Evolutionary conservation across 768 basidiomycete genomes (phyloP).

Genomic region (Termitomyces sp.): DNA sequence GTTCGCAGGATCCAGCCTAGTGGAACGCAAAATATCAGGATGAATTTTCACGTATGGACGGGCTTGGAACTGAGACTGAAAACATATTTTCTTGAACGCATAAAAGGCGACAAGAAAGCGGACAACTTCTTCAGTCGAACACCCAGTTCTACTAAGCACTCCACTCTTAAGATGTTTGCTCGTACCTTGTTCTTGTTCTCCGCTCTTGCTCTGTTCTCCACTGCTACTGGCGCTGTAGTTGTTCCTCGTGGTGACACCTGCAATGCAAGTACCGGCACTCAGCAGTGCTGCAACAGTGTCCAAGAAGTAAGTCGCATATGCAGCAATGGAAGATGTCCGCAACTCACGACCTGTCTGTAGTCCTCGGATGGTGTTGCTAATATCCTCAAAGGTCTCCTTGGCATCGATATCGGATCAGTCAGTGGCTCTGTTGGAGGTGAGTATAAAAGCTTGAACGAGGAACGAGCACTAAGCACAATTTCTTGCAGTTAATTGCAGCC

Average conservation of each 20-base stretch:
- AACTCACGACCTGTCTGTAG: neutral
- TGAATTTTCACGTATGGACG: neutral
- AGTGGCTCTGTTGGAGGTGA: constrained; percentile 9
- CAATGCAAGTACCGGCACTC: constrained; percentile 5
- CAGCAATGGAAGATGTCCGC: neutral
- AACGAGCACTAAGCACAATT: neutral
- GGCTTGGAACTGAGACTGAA: neutral
- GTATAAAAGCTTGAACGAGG: neutral
- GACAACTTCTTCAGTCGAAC: constrained; percentile 5
- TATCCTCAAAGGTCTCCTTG: constrained; percentile 9
- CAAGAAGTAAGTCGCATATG: neutral
- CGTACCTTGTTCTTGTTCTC: constrained; percentile 9
- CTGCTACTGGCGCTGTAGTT: neutral
- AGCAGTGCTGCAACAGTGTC: constrained; percentile 5
- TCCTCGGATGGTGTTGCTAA: neutral
- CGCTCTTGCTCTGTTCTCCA: constrained; percentile 9
- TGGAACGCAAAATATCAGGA: neutral
- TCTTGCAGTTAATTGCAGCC: constrained; percentile 11
- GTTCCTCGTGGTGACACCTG: constrained; percentile 3
- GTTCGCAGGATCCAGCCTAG: neutral
- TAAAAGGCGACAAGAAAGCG: constrained; percentile 1
- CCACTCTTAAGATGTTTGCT: constrained; percentile 8
- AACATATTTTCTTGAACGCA: neutral
- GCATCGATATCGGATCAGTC: neutral
- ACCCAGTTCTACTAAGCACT: constrained; percentile 12